These are phyloP conservation scores for Emmonsia crescens DNA, from an alignment of 2,329 filamentous ascomycete species.

Conservation along the genomic window DNA sequence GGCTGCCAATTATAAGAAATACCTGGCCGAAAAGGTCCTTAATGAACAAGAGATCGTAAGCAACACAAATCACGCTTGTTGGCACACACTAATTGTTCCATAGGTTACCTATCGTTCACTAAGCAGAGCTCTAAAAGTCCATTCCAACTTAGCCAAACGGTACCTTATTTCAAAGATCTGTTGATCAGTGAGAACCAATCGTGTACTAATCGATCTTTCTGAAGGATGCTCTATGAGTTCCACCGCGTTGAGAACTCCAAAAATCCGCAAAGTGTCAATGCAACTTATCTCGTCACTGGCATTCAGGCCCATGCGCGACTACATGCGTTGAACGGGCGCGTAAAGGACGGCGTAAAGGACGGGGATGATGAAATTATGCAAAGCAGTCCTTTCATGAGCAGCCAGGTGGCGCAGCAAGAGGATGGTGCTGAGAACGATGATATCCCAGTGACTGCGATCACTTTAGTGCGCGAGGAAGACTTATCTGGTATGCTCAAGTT, in stretches of 20 bases:
- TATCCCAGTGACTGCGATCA: constrained; percentile 46
- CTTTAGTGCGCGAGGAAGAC: constrained; percentile 61
- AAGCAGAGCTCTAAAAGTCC: constrained; percentile 70
- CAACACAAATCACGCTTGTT: constrained; percentile 7
- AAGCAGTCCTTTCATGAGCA: constrained; percentile 56
- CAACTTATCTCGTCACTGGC: constrained; percentile 83
- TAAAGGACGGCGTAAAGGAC: constrained; percentile 45
- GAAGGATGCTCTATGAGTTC: constrained; percentile 78
- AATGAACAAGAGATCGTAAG: constrained; percentile 63
- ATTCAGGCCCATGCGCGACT: constrained; percentile 39
- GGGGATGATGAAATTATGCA: constrained; percentile 57
- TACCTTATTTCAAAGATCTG: constrained; percentile 33
- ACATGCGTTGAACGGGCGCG: constrained; percentile 27
- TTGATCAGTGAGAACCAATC: neutral
- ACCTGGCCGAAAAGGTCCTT: constrained; percentile 64
- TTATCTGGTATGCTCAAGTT: constrained; percentile 47
- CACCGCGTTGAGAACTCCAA: constrained; percentile 66
- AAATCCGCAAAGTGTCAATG: constrained; percentile 64
- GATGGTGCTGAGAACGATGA: constrained; percentile 35
- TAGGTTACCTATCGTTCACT: constrained; percentile 81
- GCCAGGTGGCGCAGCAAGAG: constrained; percentile 51
- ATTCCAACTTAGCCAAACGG: constrained; percentile 85
- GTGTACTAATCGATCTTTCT: neutral
- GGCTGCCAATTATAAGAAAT: constrained; percentile 52
- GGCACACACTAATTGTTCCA: constrained; percentile 4